Base-by-base conservation (phyloP, 805 yeast species). In the Candida ficus region DNA sequence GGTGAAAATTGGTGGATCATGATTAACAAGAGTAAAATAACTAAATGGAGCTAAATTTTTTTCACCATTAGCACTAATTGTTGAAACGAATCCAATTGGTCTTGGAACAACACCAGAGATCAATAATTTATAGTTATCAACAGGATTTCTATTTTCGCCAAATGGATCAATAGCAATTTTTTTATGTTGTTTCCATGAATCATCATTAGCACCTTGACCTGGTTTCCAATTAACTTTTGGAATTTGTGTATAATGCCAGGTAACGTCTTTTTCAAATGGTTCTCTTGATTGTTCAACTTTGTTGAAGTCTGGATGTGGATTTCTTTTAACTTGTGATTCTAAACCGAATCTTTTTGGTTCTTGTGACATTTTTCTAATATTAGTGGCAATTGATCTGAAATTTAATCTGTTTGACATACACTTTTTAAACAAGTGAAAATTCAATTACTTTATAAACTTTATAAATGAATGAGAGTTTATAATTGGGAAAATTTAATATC, bases 11-110 rank as follows among this genome's bases (percentile, higher is more conserved):
- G 85, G 85, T 4, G 86, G 86, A 45, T 78, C 80, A 40, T 60
- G 57, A 35, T 62, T 63, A 13, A 71, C 69, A 19, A 75, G 46
- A 20, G 60, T 62, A 53, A 76, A 75, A 56, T 65, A 80, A 11
- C 82, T 75, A 50, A 73, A 79, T n/a, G 85, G 85, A 1, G 85
- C 75, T 29, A 79, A 55, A 51, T 79, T 79, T 23, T 49, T 48
- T 1, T 48, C 50, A 1, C 83, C 82, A 10, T 64, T 62, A 7
- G 47, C 44, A 21, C 64, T 55, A 2, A 73, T 51, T 0, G 82
- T 68, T 5, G 83, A 71, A 3, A 79, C 57, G 42, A 79, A 71
- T 5, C 76, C 85, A 49, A 79, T 67, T 7, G 84, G 84, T 42
- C 86, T 65, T 2, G 86, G 86, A 1, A 68, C 63, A 14, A 80